Evolutionary conservation across 2,329 filamentous ascomycete species (phyloP), one percentile per base, ranked within the genome.

Genomic region (Aspergillus puulaauensis): DNA sequence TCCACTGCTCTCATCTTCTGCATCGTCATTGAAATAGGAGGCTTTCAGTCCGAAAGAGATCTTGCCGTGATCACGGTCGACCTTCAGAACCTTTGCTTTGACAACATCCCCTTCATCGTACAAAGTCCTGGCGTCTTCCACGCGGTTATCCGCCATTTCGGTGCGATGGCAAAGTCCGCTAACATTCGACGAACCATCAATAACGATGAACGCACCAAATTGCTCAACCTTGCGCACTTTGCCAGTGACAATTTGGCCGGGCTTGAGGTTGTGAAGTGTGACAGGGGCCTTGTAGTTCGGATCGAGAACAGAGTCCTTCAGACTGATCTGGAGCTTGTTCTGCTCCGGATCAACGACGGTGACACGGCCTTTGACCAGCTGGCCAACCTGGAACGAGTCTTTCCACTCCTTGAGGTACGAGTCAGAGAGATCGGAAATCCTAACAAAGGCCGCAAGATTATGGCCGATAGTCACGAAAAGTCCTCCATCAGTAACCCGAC

Each of bases 331-430:
- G 27, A 96, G 78, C 66, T 92, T 90, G 57, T 87, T 86, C 24
- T 86, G 80, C 39, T 82, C 80, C 6, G 81, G 68, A 66, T 97
- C 90, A 24, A 93, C 84, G 3, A 86, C 80, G 47, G 90, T 85
- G 59, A 99, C 82, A 63, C 93, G 91, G 52, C 92, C 95, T 74
- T 89, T 91, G 54, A 99, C 91, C 6, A 99, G 82, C 75, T 98
- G 92, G 68, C 96, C 91, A 48, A 93, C 79, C 67, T 95, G 87
- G 77, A 93, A 97, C 45, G 88, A 81, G 37, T 90, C 86, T 77
- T 96, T 96, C 95, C 95, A 99, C 60, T 98, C 91, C 75, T 98
- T 98, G 67, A 99, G 78, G 73, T 88, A 99, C 7, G 86, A 84
- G 72, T 99, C 95, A 0, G 93, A 96, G 14, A 99, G 82, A 72